Evolutionary conservation across 176 grass and related monocot species (phyloP), one percentile per base, ranked within the genome.

Genomic region (Carex parvula): DNA sequence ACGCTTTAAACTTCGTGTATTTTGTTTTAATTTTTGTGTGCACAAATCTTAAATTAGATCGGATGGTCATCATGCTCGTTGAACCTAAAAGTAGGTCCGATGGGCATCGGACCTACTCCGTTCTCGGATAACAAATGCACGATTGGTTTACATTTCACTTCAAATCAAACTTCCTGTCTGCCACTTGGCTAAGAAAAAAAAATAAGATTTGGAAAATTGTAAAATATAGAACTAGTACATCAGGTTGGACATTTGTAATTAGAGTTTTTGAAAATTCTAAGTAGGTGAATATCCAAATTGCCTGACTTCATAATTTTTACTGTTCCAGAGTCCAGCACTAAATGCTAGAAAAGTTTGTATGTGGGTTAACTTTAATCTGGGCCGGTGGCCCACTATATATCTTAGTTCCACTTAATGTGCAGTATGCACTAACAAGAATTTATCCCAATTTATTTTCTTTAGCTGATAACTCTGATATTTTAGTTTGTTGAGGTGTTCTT

Each of bases 101-200:
- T 24, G 22, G 22, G 0, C 22, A 24, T 24, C 22, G 22, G 22
- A 24, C 22, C 22, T 24, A 0, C 22, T 24, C 22, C 22, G 22
- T 24, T 24, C 22, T 24, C 22, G 22, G 26, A 26, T 26, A 73
- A 48, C 15, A 24, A 52, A 74, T 15, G 11, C 44, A 29, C 24
- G 18, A 74, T 53, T 48, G 70, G 46, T 29, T 14, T 75, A 46
- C 2, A 29, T 22, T 74, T 21, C 9, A 13, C 1, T 75, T 53
- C 11, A 53, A 75, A 52, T 75, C 44, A 53, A 74, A 74, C 11
- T 73, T 70, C 35, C n/a, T 26, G 42, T 73, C 70, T 73, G 42
- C 70, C 70, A 24, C 50, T 52, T 14, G 42, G 66, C 66, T 20
- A 52, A 74, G 42, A 48, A 74, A 20, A 52, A 52, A 26, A 37